Evolutionary conservation across 1,284 basidiomycete genomes (phyloP).

Genomic region (Trametes sp.): DNA sequence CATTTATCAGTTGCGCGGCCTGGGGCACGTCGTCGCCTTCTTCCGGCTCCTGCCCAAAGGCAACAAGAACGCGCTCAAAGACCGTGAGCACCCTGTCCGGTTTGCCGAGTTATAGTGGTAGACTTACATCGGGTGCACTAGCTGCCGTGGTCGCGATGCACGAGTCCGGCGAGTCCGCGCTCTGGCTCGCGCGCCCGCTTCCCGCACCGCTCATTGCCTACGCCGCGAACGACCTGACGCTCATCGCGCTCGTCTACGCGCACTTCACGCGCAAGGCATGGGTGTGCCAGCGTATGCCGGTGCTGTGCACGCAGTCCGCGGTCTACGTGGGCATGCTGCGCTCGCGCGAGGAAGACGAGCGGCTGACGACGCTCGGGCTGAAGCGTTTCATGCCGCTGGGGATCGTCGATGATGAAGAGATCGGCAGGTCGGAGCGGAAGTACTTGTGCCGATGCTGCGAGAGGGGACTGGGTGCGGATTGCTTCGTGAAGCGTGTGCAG

Average conservation of each 20-base stretch:
- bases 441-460: not conserved
- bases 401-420: constrained; percentile 3
- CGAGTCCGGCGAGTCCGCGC: constrained; percentile 38
- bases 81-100: constrained; percentile 34
- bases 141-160: constrained; percentile 50
- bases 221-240: constrained; percentile 51
- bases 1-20: constrained; percentile 10
- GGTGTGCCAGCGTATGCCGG: constrained; percentile 32
- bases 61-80: constrained; percentile 28
- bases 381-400: constrained; percentile 33
- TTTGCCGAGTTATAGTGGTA: no score
- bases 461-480: not conserved
- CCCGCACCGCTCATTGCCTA: constrained; percentile 46
- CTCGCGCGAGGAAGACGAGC: constrained; percentile 25
- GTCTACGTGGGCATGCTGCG: constrained; percentile 34
- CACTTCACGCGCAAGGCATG: constrained; percentile 43
- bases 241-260: constrained; percentile 48
- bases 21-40: constrained; percentile 1
- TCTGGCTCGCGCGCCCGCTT: constrained; percentile 50
- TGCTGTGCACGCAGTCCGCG: constrained; percentile 29
- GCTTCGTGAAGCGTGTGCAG: not conserved
- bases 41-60: constrained; percentile 1
- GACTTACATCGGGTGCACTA: constrained; percentile 20
- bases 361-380: constrained; percentile 25
- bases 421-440: not conserved